These are phyloP conservation scores for Backusella morwellensis DNA, from an alignment of 192 early-diverging fungal species.

Conservation along the genomic window DNA sequence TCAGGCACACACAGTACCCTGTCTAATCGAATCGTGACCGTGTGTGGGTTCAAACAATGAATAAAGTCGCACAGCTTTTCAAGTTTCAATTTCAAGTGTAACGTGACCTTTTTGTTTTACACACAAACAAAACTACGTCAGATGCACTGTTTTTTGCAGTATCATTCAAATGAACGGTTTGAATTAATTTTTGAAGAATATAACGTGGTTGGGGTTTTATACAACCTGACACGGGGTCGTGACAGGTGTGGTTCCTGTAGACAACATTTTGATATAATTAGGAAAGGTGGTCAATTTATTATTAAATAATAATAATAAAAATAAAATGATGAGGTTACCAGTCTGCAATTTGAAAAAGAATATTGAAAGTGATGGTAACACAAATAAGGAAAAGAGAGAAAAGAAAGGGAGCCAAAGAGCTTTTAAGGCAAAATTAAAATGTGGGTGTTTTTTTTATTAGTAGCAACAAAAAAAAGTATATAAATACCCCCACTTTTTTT, in stretches of 20 bases:
- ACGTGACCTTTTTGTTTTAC: neutral
- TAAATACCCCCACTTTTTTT: neutral
- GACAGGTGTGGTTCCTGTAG: neutral
- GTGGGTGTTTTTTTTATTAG: neutral
- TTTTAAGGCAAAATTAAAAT: conserved; percentile 8
- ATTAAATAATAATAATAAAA: neutral
- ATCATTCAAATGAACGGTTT: neutral
- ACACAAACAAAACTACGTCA: neutral
- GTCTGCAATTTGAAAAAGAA: neutral
- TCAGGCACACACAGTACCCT: neutral
- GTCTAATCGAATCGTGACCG: neutral
- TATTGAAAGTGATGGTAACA: neutral
- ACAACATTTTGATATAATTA: neutral
- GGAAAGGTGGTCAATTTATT: neutral
- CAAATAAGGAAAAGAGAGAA: neutral
- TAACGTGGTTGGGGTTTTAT: neutral
- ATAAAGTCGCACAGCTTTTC: neutral
- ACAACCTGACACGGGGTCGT: neutral
- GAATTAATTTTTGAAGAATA: neutral
- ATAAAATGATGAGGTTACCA: neutral
- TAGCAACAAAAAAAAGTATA: neutral
- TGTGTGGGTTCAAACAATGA: neutral
- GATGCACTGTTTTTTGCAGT: neutral
- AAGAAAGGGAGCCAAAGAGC: neutral
- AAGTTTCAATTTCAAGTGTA: neutral